Evolutionary conservation across 2,329 filamentous ascomycete species (phyloP).

Genomic region (Mycosphaerelloides madeirae): DNA sequence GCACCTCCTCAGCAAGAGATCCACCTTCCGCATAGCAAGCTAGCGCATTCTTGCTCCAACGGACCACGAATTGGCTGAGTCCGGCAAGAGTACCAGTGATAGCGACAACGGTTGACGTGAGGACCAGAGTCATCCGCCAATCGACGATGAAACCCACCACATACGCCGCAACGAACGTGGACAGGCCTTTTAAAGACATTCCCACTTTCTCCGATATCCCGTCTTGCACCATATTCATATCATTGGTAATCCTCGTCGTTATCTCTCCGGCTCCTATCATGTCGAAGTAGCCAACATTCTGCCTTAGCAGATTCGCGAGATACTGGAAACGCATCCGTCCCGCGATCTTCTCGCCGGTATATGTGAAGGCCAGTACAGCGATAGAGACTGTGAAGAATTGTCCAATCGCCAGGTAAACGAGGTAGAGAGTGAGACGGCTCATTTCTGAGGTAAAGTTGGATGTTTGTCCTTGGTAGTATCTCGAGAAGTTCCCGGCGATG

Average conservation of each 20-base stretch:
- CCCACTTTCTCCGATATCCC: constrained; percentile 34
- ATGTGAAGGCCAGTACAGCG: constrained; percentile 58
- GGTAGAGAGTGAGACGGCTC: constrained; percentile 65
- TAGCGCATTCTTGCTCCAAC: neutral
- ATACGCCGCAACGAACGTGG: constrained; percentile 12
- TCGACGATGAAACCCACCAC: constrained; percentile 29
- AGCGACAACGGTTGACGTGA: constrained; percentile 3
- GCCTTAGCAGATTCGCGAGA: constrained; percentile 53
- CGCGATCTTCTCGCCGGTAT: constrained; percentile 46
- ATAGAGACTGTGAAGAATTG: constrained; percentile 73
- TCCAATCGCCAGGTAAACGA: constrained; percentile 74
- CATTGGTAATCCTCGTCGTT: constrained; percentile 58
- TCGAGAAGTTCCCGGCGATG: constrained; percentile 17
- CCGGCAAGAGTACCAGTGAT: neutral
- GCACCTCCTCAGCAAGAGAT: constrained; percentile 46
- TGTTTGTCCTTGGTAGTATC: constrained; percentile 31
- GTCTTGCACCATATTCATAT: constrained; percentile 28
- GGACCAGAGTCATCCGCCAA: constrained; percentile 39
- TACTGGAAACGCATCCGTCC: constrained; percentile 54
- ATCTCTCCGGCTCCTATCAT: constrained; percentile 51
- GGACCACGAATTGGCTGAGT: neutral
- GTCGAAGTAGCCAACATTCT: constrained; percentile 63
- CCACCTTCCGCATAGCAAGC: constrained; percentile 37
- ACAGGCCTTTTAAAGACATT: constrained; percentile 20
- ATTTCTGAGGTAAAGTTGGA: constrained; percentile 57